These are phyloP conservation scores for Globisporangium acanthophoron DNA, from an alignment of 352 stramenopile species.

Conservation along the genomic window DNA sequence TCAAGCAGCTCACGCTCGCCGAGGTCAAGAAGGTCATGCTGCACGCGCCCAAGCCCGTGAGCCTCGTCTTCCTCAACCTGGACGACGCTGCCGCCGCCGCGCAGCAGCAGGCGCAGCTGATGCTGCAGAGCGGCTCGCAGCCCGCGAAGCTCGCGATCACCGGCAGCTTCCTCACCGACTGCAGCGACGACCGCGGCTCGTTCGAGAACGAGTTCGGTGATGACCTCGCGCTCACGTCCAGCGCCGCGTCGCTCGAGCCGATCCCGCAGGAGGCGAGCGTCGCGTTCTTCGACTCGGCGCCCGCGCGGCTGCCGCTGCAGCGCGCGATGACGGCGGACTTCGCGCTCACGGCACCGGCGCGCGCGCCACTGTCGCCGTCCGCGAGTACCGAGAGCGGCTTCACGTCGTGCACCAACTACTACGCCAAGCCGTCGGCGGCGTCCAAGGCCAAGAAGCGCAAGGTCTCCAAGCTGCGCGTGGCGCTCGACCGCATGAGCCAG, in stretches of 20 bases:
- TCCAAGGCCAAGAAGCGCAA: slow-evolving; percentile 50
- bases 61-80: slow-evolving; percentile 70
- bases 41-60: slow-evolving; percentile 63
- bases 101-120: slow-evolving; percentile 14
- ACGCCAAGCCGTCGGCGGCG: slow-evolving; percentile 10
- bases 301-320: slow-evolving; percentile 3
- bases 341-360: slow-evolving; percentile 5
- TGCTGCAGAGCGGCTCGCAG: background rate
- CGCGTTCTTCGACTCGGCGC: slow-evolving; percentile 7
- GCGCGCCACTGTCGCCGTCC: slow-evolving; percentile 11
- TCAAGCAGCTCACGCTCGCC: slow-evolving; percentile 56
- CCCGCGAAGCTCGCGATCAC: slow-evolving; percentile 10
- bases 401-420: slow-evolving; percentile 27
- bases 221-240: slow-evolving; percentile 4
- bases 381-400: slow-evolving; percentile 18
- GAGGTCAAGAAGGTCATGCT: slow-evolving; percentile 83
- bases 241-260: slow-evolving; percentile 8
- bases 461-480: slow-evolving; percentile 58
- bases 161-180: slow-evolving; percentile 31
- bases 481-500: slow-evolving; percentile 63
- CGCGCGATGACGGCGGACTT: slow-evolving; percentile 10
- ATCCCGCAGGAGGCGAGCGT: slow-evolving; percentile 15
- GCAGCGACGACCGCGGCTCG: slow-evolving; percentile 26
- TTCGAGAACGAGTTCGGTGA: slow-evolving; percentile 31
- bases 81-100: slow-evolving; percentile 22